These are phyloP conservation scores for Colletotrichum sp. DNA, from an alignment of 2,329 filamentous ascomycete genomes.

Conservation along the genomic window DNA sequence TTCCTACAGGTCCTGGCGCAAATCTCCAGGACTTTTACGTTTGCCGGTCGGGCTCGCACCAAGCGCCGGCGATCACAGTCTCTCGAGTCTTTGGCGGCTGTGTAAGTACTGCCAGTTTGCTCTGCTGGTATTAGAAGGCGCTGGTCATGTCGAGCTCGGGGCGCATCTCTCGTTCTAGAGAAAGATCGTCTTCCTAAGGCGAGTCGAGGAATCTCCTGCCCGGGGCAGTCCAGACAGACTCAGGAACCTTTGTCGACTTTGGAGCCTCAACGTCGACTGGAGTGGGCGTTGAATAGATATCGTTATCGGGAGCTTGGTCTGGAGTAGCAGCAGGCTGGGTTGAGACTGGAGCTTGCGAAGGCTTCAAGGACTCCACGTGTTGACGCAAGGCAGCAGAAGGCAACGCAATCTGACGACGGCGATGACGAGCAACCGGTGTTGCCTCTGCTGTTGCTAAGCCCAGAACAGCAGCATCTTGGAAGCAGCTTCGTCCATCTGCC, in stretches of 20 bases:
- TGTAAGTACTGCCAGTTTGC: background rate
- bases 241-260: background rate
- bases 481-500: too few species aligned
- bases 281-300: background rate
- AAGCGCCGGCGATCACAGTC: background rate
- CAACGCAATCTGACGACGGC: too few species aligned
- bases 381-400: background rate
- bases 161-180: background rate
- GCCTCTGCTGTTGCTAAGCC: too few species aligned
- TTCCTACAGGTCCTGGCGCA: too few species aligned
- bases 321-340: background rate
- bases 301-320: background rate
- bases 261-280: background rate
- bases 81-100: background rate
- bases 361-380: background rate
- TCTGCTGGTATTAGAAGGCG: constrained; percentile 20
- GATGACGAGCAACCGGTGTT: too few species aligned
- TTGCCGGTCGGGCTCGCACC: too few species aligned
- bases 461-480: too few species aligned
- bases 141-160: constrained; percentile 21
- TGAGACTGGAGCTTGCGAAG: background rate
- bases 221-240: constrained; percentile 4
- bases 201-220: constrained; percentile 16
- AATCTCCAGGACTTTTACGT: too few species aligned
- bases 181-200: background rate